phyloP scores from a whole-genome alignment of 192 early-diverging fungal genomes.

The Pilaira anomala region DNA sequence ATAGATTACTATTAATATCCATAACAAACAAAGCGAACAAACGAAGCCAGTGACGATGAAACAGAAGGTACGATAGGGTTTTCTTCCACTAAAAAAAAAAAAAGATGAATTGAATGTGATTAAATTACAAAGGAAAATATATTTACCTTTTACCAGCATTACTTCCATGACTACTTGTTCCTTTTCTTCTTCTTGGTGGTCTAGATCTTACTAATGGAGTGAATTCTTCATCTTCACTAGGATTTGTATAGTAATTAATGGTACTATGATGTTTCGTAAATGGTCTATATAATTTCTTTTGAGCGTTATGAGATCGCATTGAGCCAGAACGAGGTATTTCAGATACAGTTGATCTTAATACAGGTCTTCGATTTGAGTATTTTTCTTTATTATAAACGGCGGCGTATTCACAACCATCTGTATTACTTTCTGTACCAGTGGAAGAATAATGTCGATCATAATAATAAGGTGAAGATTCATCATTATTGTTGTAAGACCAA shows the following conservation, averaged over 20 bases:
- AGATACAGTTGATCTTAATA: slow-evolving; percentile 27
- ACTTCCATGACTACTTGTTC: background rate
- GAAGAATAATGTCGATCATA: slow-evolving; percentile 18
- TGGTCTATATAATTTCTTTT: slow-evolving; percentile 4
- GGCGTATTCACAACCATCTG: slow-evolving; percentile 10
- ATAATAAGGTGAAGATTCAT: background rate
- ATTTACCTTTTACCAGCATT: slow-evolving; percentile 18
- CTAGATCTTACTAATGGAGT: slow-evolving; percentile 17
- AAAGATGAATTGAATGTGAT: too few relatives aligned
- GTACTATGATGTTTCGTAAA: background rate
- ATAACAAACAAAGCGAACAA: background rate
- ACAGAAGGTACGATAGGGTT: too few relatives aligned
- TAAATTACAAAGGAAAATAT: too few relatives aligned
- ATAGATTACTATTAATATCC: slow-evolving; percentile 13
- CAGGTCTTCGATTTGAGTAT: slow-evolving; percentile 19
- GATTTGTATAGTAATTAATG: slow-evolving; percentile 7
- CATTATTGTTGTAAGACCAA: slow-evolving; percentile 11
- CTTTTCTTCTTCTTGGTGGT: slow-evolving; percentile 16
- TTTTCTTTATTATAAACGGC: background rate
- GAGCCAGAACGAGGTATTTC: slow-evolving; percentile 20
- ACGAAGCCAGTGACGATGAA: background rate
- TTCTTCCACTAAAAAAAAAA: too few relatives aligned
- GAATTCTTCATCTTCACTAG: slow-evolving; percentile 25
- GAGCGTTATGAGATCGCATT: background rate
- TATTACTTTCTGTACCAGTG: slow-evolving; percentile 16